A percentile compares a stretch with the other conserved stretches of the same genome.
Conservation (phyloP, 2,329 filamentous ascomycete species). For the Amylocarpus encephaloides region DNA sequence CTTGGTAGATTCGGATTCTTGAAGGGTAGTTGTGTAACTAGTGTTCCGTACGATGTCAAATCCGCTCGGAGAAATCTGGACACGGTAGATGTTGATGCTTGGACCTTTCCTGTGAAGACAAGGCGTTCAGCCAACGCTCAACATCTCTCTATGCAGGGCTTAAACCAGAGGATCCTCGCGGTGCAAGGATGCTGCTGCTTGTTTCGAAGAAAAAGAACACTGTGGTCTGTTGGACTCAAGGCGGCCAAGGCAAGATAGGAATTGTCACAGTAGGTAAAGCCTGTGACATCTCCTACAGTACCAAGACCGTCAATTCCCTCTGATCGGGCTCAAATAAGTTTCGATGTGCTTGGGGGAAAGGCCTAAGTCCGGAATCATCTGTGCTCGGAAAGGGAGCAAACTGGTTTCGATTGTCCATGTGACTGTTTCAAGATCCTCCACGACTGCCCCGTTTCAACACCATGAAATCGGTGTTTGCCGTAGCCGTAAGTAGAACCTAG, state of each 20-base stretch:
- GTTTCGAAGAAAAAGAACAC: too few species aligned
- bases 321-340: not conserved
- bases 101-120: not conserved
- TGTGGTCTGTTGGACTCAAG: too few species aligned
- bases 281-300: too few species aligned
- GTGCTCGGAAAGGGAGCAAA: not conserved
- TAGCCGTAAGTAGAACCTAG: not conserved
- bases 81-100: not conserved
- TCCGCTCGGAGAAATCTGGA: not conserved
- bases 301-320: too few species aligned
- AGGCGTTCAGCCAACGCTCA: not conserved
- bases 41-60: not conserved
- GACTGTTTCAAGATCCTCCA: not conserved
- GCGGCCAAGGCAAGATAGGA: too few species aligned
- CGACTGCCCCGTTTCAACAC: not conserved
- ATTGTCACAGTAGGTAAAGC: too few species aligned
- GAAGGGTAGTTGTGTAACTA: not conserved
- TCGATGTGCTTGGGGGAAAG: not conserved
- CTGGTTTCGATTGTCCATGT: not conserved
- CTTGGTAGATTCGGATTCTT: not conserved
- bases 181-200: too few species aligned
- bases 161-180: too few species aligned
- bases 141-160: not conserved
- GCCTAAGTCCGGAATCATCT: not conserved
- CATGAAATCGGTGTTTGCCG: not conserved